Base-by-base conservation (phyloP, 345 rosid genomes). In the Kernera saxatilis region DNA sequence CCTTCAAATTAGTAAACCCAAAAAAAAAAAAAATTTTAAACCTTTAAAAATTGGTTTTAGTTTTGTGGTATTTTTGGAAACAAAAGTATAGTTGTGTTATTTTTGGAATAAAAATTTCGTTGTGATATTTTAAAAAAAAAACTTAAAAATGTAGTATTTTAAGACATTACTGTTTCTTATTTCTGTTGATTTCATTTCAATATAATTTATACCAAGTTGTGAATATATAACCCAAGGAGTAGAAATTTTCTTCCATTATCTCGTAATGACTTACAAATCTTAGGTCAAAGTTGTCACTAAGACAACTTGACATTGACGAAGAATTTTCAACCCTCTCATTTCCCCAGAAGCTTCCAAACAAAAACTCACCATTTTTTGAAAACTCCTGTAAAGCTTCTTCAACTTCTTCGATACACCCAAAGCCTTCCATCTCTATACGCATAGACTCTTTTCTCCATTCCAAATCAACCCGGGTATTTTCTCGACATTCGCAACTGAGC, bases 331-430 rank as follows among this genome's bases (percentile, higher is more conserved):
- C 10, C 69, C 50, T 59, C 25, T 77, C 78, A 65, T 82, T 74
- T 3, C 91, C 87, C 98, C 98, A 88, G 60, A 92, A 92, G 84
- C 93, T 92, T 77, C 96, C 96, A 78, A 92, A 92, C 66, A 84
- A 85, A 80, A 92, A 92, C 84, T 80, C 83, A 25, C 98, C 96
- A 57, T 79, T 83, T 54, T 51, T 55, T 29, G 80, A 84, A 23
- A 84, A 70, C 27, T 82, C 95, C 27, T 82, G 83, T 66, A 90
- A 59, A 9, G 63, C 88, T 64, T 44, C 66, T 77, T 88, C 98
- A 49, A 82, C 83, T 67, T 90, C 90, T 62, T 82, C 78, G 46
- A 77, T 80, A 71, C 90, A 82, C 26, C 73, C 80, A 75, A 49
- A 54, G 4, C 82, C 74, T 37, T 83, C 77, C 14, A 69, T 49